Conservation (phyloP, 352 stramenopile species). For the Phytophthora cryptogea region DNA sequence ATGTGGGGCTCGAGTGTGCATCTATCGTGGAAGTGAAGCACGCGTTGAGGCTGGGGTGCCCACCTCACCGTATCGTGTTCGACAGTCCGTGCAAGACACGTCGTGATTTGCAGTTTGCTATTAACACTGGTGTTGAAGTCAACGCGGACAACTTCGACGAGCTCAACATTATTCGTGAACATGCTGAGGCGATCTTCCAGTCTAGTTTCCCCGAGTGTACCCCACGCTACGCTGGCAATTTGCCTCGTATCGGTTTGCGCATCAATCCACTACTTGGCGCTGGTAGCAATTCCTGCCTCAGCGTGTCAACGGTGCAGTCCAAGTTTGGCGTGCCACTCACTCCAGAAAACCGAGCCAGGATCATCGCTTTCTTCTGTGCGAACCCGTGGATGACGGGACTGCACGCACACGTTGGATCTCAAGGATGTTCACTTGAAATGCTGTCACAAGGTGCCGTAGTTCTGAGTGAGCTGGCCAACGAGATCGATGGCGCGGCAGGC, state of each 20-base stretch:
- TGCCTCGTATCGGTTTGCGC: conserved; percentile 87
- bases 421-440: conserved; percentile 86
- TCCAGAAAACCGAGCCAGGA: conserved; percentile 48
- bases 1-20: conserved; percentile 81
- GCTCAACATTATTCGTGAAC: conserved; percentile 81
- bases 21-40: conserved; percentile 86
- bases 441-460: conserved; percentile 74
- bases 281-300: conserved; percentile 86
- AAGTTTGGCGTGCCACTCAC: conserved; percentile 93
- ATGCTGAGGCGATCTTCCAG: conserved; percentile 91
- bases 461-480: conserved; percentile 83
- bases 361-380: conserved; percentile 75
- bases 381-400: conserved; percentile 90
- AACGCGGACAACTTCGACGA: conserved; percentile 93
- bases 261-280: conserved; percentile 92
- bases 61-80: conserved; percentile 87
- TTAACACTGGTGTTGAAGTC: conserved; percentile 84
- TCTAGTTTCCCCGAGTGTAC: conserved; percentile 72
- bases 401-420: conserved; percentile 89
- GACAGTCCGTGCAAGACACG: conserved; percentile 93
- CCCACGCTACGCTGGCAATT: conserved; percentile 54
- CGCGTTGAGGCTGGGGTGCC: conserved; percentile 69
- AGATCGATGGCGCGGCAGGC: conserved; percentile 69
- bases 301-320: conserved; percentile 88
- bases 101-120: conserved; percentile 84